Conservation (phyloP, 495 filamentous ascomycete species). For the Thozetella sp. region DNA sequence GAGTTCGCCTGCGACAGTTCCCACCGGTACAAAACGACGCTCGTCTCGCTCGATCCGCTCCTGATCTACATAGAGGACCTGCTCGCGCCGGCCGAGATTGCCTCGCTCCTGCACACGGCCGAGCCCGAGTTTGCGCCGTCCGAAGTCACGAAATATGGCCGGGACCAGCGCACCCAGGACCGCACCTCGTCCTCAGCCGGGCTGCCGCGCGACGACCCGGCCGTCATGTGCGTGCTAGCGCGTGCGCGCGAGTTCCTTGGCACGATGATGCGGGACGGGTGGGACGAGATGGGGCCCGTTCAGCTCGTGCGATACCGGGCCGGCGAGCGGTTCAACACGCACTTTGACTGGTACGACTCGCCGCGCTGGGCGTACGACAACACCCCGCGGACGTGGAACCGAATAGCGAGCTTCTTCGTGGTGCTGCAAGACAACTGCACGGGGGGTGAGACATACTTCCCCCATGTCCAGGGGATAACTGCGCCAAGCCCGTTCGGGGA, state of each 20-base stretch:
- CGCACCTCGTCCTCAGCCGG: constrained; percentile 46
- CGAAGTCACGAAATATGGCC: constrained; percentile 36
- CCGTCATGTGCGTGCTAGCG: constrained; percentile 41
- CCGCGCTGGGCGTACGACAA: constrained; percentile 23
- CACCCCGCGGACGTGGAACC: constrained; percentile 35
- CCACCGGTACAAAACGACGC: constrained; percentile 39
- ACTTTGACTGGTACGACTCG: constrained; percentile 47
- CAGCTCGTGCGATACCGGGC: constrained; percentile 50
- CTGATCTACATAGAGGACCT: constrained; percentile 48
- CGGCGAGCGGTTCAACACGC: constrained; percentile 45
- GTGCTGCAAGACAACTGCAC: constrained; percentile 41
- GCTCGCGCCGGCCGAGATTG: constrained; percentile 33
- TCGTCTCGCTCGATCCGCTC: constrained; percentile 46
- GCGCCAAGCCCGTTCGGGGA: constrained; percentile 16
- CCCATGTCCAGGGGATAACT: constrained; percentile 30
- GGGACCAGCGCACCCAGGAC: constrained; percentile 29
- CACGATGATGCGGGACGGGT: constrained; percentile 38
- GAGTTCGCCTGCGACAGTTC: constrained; percentile 24
- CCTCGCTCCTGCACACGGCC: constrained; percentile 34
- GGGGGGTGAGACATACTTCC: constrained; percentile 50
- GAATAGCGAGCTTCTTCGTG: constrained; percentile 50
- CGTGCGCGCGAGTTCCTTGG: constrained; percentile 44
- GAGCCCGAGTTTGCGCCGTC: constrained; percentile 40
- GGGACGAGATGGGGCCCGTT: constrained; percentile 48
- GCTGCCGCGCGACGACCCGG: constrained; percentile 37